phyloP scores from a whole-genome alignment of 1,139 yeast species.

The Suhomyces chickasaworum region DNA sequence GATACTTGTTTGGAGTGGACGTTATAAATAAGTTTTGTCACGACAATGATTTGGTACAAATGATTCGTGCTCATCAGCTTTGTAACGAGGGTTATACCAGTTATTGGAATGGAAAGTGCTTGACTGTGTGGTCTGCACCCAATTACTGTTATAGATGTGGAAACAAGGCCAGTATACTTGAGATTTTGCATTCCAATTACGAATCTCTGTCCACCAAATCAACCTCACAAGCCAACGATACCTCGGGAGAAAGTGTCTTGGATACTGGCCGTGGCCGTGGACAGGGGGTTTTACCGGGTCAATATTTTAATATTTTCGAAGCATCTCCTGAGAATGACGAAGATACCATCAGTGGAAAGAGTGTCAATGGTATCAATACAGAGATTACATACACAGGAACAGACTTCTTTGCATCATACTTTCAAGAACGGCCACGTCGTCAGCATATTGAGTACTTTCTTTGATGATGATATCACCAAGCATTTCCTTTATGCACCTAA shows the following conservation, averaged over 20 bases:
- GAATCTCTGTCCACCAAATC: constrained; percentile 20
- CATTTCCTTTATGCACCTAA: neutral
- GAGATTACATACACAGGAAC: constrained; percentile 18
- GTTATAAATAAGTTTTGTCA: constrained; percentile 85
- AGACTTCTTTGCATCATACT: constrained; percentile 30
- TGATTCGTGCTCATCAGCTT: constrained; percentile 91
- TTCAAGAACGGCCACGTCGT: constrained; percentile 26
- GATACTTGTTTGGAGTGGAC: constrained; percentile 91
- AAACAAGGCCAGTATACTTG: constrained; percentile 90
- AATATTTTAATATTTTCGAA: constrained; percentile 87
- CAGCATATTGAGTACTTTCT: constrained; percentile 28
- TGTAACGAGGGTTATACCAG: constrained; percentile 96
- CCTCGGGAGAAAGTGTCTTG: neutral
- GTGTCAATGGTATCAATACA: constrained; percentile 39
- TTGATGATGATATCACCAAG: neutral
- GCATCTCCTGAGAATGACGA: constrained; percentile 88
- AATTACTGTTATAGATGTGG: constrained; percentile 97
- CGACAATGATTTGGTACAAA: constrained; percentile 75
- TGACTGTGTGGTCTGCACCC: constrained; percentile 99
- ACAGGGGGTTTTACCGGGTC: constrained; percentile 46
- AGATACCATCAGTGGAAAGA: constrained; percentile 45
- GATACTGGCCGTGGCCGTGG: neutral
- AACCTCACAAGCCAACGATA: neutral
- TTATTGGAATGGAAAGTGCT: constrained; percentile 84
- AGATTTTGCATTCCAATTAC: constrained; percentile 50